Evolutionary conservation across 768 basidiomycete genomes (phyloP), one percentile per base, ranked within the genome.

Genomic region (Lyophyllum semitale): DNA sequence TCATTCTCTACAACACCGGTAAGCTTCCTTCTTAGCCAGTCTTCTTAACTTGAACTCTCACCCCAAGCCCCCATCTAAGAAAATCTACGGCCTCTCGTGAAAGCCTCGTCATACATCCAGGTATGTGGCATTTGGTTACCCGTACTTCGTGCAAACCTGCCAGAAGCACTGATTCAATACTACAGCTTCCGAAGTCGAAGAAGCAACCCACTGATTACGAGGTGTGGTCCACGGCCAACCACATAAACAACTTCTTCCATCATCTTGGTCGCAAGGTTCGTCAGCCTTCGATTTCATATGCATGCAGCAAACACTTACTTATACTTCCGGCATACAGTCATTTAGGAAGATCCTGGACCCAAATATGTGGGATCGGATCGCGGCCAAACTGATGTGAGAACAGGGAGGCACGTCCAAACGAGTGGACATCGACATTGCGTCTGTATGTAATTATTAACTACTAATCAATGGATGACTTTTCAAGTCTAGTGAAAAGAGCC

Each of bases 241-340:
- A 54, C n/a, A 48, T 48, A 25, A n/a, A 54, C 38, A 54, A 54
- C 38, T 54, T 54, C 26, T 54, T 41, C 27, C 46, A 47, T 9
- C 52, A 53, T 46, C 43, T 53, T 5, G 52, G 25, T 45, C 52
- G 43, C 3, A 20, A 18, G 29, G 52, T 53, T 4, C 32, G 30
- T 37, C 7, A n/a, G 23, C 8, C 29, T 8, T 50, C 26, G 5
- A 7, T 50, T 20, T 11, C 25, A 33, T 12, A 15, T 9, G 18
- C 1, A 27, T 18, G 27, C 3, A 3, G 13, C 9, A 18, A 13
- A 35, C 5, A 9, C 37, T 38, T 5, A 26, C 18, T 29, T 13
- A 8, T 17, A 8, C 4, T 18, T 30, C 2, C 20, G 8, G 8
- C 5, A n/a, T 17, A 27, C 27, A 46, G 45, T 46, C 45, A 30